Evolutionary conservation across 306 rosid species (phyloP), one percentile per base, ranked within the genome.

Genomic region (Begonia fuchsioides): DNA sequence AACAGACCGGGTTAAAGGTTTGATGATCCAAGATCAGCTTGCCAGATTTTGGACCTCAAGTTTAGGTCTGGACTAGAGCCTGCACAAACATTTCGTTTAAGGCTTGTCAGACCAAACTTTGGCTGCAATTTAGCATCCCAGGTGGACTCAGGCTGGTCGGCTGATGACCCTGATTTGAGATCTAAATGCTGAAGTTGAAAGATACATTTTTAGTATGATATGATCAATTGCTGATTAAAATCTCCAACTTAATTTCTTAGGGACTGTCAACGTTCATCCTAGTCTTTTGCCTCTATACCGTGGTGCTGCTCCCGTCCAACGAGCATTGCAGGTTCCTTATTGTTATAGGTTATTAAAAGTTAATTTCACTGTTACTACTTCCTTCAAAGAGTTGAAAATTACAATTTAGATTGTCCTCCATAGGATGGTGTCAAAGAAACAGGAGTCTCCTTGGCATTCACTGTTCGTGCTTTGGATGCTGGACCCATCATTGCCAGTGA

Each of bases 251-350:
- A 6, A 41, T 53, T 56, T 61, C 45, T 60, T 77, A 87, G 94
- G 97, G 54, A 88, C 95, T 0, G 93, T 88, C 52, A 88, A 88
- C 52, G 71, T 88, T 57, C 97, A 88, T 72, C 97, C 97, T 39
- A 88, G 90, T 57, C 58, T 81, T 54, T 66, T 84, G 67, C 97
- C 97, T 3, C 54, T 74, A 61, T 88, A 88, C 55, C 86, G 97
- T 16, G 95, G 97, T 52, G 95, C 93, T 58, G 95, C 97, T 43
- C 97, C 95, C 40, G 97, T 88, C 58, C 97, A 88, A 71, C 68
- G 95, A 69, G 90, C 97, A 17, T 62, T 88, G 67, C 95, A 81
- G 96, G 94, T 88, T 52, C 13, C 48, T 18, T 52, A 44, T 38
- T 19, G 5, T 13, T 39, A 13, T 15, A 17, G 17, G 43, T 54